Evolutionary conservation across 192 early-diverging fungal species (phyloP).

Genomic region (Fimicolochytrium jonesii): DNA sequence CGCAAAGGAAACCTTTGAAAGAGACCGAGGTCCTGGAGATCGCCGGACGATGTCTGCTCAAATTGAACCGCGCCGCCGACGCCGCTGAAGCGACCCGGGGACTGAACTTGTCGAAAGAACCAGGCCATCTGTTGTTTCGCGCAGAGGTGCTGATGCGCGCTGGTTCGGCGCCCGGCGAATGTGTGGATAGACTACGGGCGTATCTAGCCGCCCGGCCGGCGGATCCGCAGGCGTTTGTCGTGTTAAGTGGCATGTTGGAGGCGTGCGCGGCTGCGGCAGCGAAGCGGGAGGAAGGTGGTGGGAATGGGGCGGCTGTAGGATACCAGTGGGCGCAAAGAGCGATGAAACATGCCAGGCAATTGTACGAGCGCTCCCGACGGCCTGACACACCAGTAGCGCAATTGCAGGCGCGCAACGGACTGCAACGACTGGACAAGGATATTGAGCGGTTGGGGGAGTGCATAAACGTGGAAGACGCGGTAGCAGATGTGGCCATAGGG

Average conservation of each 20-base stretch:
- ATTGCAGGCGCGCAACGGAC: background rate
- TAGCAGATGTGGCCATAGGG: no score
- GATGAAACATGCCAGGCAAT: background rate
- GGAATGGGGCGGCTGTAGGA: background rate
- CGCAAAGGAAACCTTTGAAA: background rate
- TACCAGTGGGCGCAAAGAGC: background rate
- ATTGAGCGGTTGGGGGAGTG: background rate
- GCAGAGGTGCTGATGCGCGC: background rate
- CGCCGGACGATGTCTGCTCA: background rate
- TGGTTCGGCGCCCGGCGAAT: background rate
- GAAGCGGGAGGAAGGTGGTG: no score
- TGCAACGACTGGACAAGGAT: background rate
- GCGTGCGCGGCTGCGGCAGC: no score
- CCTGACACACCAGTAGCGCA: background rate
- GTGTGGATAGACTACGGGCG: background rate
- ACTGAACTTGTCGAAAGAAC: background rate
- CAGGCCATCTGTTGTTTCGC: background rate
- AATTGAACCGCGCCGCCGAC: background rate
- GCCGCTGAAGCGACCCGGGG: background rate
- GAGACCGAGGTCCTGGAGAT: conserved; percentile 14
- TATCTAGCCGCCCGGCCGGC: background rate
- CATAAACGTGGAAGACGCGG: no score
- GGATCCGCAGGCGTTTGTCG: background rate
- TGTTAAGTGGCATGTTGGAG: background rate
- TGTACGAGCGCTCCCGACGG: background rate